Percentiles rank a stretch among this genome's conserved stretches.
phyloP scores from a whole-genome alignment of 2,329 filamentous ascomycete genomes.

The Pseudogymnoascus sp. region DNA sequence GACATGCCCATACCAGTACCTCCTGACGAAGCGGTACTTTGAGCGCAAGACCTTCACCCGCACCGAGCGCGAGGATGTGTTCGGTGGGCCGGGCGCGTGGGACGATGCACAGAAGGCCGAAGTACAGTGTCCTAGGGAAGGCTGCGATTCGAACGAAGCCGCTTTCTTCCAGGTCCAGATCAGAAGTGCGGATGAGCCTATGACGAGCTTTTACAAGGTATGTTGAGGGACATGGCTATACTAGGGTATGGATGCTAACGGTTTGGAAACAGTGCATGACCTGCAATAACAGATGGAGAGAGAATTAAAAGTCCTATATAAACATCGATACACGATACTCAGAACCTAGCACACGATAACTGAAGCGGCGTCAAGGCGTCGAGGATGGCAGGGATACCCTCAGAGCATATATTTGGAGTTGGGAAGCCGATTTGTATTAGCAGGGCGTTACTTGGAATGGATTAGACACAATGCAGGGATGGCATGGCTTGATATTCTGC shows the following conservation, averaged over 20 bases:
- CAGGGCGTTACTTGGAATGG: background rate
- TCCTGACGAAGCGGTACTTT: constrained; percentile 68
- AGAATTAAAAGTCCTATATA: constrained; percentile 40
- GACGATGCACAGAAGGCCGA: constrained; percentile 81
- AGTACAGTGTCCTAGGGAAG: constrained; percentile 73
- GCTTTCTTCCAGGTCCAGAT: constrained; percentile 98
- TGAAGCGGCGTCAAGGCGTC: background rate
- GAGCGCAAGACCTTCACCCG: constrained; percentile 73
- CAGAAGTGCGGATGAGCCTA: constrained; percentile 94
- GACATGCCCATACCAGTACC: constrained; percentile 87
- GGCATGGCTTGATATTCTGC: background rate
- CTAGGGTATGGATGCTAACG: constrained; percentile 9
- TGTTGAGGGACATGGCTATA: constrained; percentile 19
- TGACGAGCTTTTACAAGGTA: constrained; percentile 93
- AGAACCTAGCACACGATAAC: background rate
- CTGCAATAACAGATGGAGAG: constrained; percentile 58
- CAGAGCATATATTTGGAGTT: background rate
- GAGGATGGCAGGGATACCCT: background rate
- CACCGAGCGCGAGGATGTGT: constrained; percentile 82
- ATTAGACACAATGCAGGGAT: too few relatives aligned
- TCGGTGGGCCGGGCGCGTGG: constrained; percentile 83
- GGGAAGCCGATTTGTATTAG: background rate
- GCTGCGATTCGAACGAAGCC: constrained; percentile 74
- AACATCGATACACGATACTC: background rate
- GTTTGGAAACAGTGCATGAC: constrained; percentile 51